phyloP scores from a whole-genome alignment of 192 early-diverging fungal species.

The Entomortierella lignicola region DNA sequence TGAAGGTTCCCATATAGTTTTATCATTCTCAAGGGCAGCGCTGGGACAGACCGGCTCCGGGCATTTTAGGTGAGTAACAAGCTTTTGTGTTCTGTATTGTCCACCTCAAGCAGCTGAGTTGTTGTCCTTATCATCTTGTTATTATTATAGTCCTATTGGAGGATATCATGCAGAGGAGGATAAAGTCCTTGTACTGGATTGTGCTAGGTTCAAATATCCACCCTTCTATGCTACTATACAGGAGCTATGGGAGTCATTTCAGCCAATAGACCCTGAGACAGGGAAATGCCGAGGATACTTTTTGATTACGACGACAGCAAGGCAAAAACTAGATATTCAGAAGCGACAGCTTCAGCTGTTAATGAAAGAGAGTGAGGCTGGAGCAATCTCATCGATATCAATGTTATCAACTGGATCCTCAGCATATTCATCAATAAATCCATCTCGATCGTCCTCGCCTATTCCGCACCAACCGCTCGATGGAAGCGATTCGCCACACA shows the following conservation, averaged over 20 bases:
- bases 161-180: slow-evolving; percentile 79
- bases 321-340: slow-evolving; percentile 21
- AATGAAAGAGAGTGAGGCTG: not conserved
- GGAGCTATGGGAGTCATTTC: slow-evolving; percentile 83
- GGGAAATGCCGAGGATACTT: slow-evolving; percentile 89
- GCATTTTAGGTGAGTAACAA: slow-evolving; percentile 34
- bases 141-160: slow-evolving; percentile 75
- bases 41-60: slow-evolving; percentile 93
- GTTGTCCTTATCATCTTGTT: not conserved
- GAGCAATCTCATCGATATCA: not conserved
- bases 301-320: slow-evolving; percentile 66
- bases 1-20: slow-evolving; percentile 85
- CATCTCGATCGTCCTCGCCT: too few species aligned
- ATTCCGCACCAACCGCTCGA: too few species aligned
- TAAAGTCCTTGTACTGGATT: slow-evolving; percentile 86
- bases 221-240: slow-evolving; percentile 82
- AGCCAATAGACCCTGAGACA: slow-evolving; percentile 84
- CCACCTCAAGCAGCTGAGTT: too few species aligned
- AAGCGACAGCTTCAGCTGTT: not conserved
- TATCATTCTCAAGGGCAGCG: slow-evolving; percentile 81
- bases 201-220: slow-evolving; percentile 91
- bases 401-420: slow-evolving; percentile 9
- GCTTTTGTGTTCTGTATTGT: too few species aligned
- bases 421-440: too few species aligned
- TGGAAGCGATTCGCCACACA: too few species aligned